Conservation (phyloP, 2,329 filamentous ascomycete species). For the Westerdykella ornata region DNA sequence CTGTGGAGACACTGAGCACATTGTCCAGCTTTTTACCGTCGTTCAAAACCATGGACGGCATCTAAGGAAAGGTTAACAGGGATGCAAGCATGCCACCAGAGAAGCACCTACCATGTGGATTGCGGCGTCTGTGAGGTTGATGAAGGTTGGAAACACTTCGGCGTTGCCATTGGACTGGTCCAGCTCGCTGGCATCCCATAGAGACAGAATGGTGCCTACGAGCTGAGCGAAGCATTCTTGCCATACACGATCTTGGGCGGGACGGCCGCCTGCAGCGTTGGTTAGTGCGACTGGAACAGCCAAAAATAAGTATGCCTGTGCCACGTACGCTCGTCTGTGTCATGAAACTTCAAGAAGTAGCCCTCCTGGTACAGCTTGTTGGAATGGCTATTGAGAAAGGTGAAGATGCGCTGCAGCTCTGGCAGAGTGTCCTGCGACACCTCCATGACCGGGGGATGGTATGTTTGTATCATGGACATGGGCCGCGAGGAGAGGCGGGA, state of each 20-base stretch:
- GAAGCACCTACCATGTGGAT: constrained; percentile 79
- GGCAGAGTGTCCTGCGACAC: constrained; percentile 78
- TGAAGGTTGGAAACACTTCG: constrained; percentile 83
- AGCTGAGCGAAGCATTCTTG: constrained; percentile 95
- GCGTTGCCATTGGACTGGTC: constrained; percentile 79
- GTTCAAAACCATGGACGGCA: constrained; percentile 74
- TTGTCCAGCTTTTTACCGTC: constrained; percentile 84
- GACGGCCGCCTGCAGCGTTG: constrained; percentile 64
- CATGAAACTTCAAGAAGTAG: constrained; percentile 94
- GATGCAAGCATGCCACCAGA: background rate
- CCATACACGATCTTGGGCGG: constrained; percentile 82
- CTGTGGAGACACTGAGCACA: constrained; percentile 90
- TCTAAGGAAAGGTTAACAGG: constrained; percentile 25
- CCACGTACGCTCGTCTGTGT: constrained; percentile 79
- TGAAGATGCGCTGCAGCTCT: constrained; percentile 90
- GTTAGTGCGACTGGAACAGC: constrained; percentile 17
- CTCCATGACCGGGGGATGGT: constrained; percentile 81
- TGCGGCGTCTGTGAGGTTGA: constrained; percentile 94
- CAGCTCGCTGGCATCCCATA: constrained; percentile 91
- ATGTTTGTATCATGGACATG: constrained; percentile 77
- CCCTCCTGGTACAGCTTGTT: constrained; percentile 98
- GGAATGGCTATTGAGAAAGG: constrained; percentile 84
- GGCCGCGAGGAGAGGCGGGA: constrained; percentile 58
- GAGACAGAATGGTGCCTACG: constrained; percentile 85
- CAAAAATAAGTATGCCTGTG: background rate